These are phyloP conservation scores for Exophiala spinifera DNA, from an alignment of 2,329 filamentous ascomycete species.

Conservation along the genomic window DNA sequence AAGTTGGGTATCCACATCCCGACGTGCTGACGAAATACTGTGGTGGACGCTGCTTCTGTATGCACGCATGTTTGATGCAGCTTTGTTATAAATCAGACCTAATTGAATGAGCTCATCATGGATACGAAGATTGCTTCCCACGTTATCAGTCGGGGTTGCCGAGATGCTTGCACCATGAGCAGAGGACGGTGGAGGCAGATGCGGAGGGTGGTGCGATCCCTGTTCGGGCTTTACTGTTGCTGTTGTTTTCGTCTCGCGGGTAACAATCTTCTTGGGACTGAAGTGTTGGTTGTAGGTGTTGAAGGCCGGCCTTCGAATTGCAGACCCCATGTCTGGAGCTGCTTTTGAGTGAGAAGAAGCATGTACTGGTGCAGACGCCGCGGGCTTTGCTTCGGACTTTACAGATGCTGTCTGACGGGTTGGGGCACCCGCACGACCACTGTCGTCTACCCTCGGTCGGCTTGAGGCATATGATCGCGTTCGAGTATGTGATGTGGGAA, in stretches of 20 bases:
- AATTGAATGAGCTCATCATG: conserved; percentile 46
- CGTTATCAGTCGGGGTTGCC: neutral
- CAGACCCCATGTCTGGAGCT: neutral
- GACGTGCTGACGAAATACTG: conserved; percentile 1
- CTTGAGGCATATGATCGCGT: no score
- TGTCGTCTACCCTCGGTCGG: no score
- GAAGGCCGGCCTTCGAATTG: conserved; percentile 32
- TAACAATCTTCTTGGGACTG: conserved; percentile 37
- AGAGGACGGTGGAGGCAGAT: no score
- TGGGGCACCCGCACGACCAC: no score
- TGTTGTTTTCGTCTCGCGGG: no score
- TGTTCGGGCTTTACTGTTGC: no score
- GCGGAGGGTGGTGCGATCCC: no score
- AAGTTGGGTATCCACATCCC: conserved; percentile 34
- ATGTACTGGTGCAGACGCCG: neutral
- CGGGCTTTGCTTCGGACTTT: neutral
- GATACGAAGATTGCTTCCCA: conserved; percentile 36
- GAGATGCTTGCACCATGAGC: no score
- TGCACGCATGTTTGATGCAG: conserved; percentile 9
- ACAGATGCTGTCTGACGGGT: neutral
- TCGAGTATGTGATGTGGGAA: no score
- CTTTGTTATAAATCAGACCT: conserved; percentile 36
- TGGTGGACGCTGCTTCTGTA: conserved; percentile 16
- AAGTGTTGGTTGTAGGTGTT: conserved; percentile 39
- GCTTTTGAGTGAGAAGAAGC: neutral